A percentile compares a stretch with the other conserved stretches of the same genome.
phyloP scores from a whole-genome alignment of 495 filamentous ascomycete species.

The Penicillium verhagenii region DNA sequence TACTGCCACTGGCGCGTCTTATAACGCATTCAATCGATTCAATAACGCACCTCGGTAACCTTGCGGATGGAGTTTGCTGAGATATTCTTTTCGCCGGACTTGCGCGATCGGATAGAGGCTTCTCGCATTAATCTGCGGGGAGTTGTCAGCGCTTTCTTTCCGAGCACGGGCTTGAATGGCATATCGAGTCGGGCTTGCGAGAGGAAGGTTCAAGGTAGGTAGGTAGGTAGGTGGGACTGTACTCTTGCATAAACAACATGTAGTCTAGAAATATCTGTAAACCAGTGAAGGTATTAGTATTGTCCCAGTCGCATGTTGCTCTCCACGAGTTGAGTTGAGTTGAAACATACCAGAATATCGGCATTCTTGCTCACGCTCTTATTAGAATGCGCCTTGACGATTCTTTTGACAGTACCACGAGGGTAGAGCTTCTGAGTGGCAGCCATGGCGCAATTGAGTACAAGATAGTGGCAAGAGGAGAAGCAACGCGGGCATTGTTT shows the following conservation, averaged over 20 bases:
- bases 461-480: not conserved
- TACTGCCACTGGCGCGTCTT: not conserved
- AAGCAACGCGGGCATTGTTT: slow-evolving; percentile 10
- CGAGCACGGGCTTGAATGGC: not conserved
- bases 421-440: slow-evolving; percentile 75
- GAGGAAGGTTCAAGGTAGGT: not conserved
- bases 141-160: not conserved
- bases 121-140: slow-evolving; percentile 78
- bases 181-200: not conserved
- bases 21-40: not conserved
- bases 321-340: not conserved
- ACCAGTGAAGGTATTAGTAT: slow-evolving; percentile 4
- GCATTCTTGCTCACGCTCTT: slow-evolving; percentile 78
- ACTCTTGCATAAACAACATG: slow-evolving; percentile 88
- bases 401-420: slow-evolving; percentile 78
- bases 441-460: slow-evolving; percentile 28
- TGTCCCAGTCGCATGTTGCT: not conserved
- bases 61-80: slow-evolving; percentile 73
- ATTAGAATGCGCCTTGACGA: slow-evolving; percentile 84
- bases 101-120: slow-evolving; percentile 72
- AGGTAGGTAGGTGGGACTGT: slow-evolving; percentile 24
- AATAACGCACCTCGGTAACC: slow-evolving; percentile 64
- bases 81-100: slow-evolving; percentile 68
- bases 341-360: slow-evolving; percentile 72
- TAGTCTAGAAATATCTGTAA: slow-evolving; percentile 83